phyloP scores from a whole-genome alignment of 2,329 filamentous ascomycete species.

The Fusarium fujikuroi region DNA sequence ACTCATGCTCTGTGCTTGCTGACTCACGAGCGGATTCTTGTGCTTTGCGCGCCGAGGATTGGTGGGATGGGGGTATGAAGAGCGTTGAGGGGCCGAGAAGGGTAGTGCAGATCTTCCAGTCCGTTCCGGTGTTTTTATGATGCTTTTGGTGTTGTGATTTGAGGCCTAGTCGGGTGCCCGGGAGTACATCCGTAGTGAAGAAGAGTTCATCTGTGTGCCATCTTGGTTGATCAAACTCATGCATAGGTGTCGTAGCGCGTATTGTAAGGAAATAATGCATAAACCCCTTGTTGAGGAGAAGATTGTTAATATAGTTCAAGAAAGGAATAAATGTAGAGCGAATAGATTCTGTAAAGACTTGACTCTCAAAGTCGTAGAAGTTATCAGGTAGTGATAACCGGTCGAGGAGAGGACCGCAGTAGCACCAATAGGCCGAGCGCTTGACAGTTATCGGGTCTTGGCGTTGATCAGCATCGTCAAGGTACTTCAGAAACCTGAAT shows the following conservation, averaged over 20 bases:
- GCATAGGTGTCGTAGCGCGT: conserved; percentile 55
- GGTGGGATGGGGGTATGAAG: conserved; percentile 52
- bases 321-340: conserved; percentile 52
- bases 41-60: conserved; percentile 47
- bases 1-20: conserved; percentile 51
- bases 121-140: conserved; percentile 38
- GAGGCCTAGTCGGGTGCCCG: conserved; percentile 14
- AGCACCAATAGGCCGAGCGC: conserved; percentile 55
- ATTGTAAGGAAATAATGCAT: conserved; percentile 60
- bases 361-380: conserved; percentile 52
- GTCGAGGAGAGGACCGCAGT: conserved; percentile 54
- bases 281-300: conserved; percentile 51
- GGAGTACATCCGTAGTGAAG: conserved; percentile 45
- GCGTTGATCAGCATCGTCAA: fast-evolving
- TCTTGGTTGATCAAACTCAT: conserved; percentile 56
- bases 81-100: conserved; percentile 59
- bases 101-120: conserved; percentile 61
- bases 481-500: conserved; percentile 20
- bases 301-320: conserved; percentile 51
- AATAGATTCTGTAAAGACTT: conserved; percentile 50
- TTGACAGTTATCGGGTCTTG: conserved; percentile 32
- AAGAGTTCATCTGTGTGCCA: conserved; percentile 64
- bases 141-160: not conserved
- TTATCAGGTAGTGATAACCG: conserved; percentile 45
- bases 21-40: conserved; percentile 46